These are phyloP conservation scores for Colletotrichum musicola DNA, from an alignment of 2,329 filamentous ascomycete species.

Conservation along the genomic window DNA sequence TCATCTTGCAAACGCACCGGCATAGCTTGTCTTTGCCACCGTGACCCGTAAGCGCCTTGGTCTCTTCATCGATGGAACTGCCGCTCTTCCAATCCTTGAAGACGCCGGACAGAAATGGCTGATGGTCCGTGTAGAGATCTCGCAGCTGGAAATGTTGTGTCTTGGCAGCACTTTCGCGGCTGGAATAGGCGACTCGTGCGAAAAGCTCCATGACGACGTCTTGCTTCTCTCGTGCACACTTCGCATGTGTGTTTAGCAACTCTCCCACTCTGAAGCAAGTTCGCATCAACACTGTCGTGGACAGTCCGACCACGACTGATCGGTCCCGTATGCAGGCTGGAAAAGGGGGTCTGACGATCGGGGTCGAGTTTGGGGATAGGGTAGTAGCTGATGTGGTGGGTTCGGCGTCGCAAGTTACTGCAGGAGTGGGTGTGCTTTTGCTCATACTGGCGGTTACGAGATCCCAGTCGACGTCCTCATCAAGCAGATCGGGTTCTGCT, in stretches of 20 bases:
- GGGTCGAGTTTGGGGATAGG: conserved; percentile 43
- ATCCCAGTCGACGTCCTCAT: conserved; percentile 58
- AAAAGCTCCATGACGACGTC: conserved; percentile 71
- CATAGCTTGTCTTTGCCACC: conserved; percentile 22
- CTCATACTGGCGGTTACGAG: conserved; percentile 41
- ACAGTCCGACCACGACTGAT: conserved; percentile 66
- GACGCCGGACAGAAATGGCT: conserved; percentile 56
- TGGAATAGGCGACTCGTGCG: conserved; percentile 69
- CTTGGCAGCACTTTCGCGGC: conserved; percentile 60
- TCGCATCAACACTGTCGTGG: conserved; percentile 60
- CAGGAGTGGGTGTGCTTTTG: neutral
- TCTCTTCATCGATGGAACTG: conserved; percentile 15
- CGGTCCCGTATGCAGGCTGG: conserved; percentile 62
- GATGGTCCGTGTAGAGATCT: conserved; percentile 71
- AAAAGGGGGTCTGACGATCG: conserved; percentile 65
- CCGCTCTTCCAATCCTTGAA: conserved; percentile 28
- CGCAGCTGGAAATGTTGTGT: conserved; percentile 75
- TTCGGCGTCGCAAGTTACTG: neutral
- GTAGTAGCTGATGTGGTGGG: conserved; percentile 38
- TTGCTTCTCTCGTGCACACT: conserved; percentile 49
- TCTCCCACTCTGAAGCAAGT: conserved; percentile 76
- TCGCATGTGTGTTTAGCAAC: conserved; percentile 61
- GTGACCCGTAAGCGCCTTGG: conserved; percentile 3
- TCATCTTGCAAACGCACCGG: conserved; percentile 36
- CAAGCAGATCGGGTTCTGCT: conserved; percentile 46